Evolutionary conservation across 31 red algal genomes (phyloP), one percentile per base, ranked within the genome.

Genomic region (Endocladia muricata): DNA sequence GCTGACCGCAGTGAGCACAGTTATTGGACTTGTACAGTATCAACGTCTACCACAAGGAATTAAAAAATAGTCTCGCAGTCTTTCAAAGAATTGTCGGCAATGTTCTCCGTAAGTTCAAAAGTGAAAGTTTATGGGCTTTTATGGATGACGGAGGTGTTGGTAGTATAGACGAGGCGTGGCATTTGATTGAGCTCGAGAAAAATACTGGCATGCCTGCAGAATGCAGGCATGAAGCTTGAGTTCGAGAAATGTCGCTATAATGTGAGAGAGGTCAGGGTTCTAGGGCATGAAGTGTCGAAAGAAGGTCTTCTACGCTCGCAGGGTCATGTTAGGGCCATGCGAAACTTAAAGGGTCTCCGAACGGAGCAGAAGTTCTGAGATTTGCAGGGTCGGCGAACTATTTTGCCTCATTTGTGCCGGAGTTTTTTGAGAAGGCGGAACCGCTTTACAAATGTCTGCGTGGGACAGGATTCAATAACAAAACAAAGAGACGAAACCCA

Each of bases 1-100:
- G 0, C 44, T 29, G 42, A 81, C 77, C 28, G 77, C 77, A 5
- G 70, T 79, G 17, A 34, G 61, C 0, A 81, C 77, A 4, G 3
- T 42, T 29, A 32, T 81, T n/a, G 77, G 59, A 26, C 33, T 81
- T 13, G 5, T 73, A 4, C 0, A 41, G 77, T 81, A 75, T 37
- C 42, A 32, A 3, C 21, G 70, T 3, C 28, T 81, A 5, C 62
- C 77, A 33, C 39, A 61, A 40, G 77, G 77, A 21, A 25, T 76
- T 17, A 70, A 51, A 31, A 81, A n/a, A 64, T 40, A 35, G 70
- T 38, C 62, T 30, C 19, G 23, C 31, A 11, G 35, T 0, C 19
- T 56, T 81, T 36, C 77, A 81, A 22, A 19, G 77, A 6, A n/a
- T 73, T 3, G 68, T 73, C 0, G 52, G 52, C 38, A 51, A 44